Evolutionary conservation across 805 yeast genomes (phyloP).

Genomic region (Tetrapisispora arboricola): DNA sequence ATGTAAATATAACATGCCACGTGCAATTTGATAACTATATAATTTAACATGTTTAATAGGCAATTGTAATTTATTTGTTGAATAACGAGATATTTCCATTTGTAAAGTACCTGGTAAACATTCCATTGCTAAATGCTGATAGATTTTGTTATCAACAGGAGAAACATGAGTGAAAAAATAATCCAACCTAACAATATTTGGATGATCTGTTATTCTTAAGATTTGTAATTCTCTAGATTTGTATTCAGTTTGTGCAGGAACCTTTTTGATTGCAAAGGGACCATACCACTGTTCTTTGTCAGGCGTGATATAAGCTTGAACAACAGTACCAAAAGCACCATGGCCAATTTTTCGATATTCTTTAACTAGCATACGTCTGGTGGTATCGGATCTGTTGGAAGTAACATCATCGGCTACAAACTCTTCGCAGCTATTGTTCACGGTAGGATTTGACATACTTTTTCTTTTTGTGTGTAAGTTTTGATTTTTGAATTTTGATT

Average conservation of each 20-base stretch:
- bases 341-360: conserved; percentile 72
- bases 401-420: conserved; percentile 52
- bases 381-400: conserved; percentile 42
- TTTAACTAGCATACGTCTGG: conserved; percentile 54
- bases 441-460: conserved; percentile 2
- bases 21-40: conserved; percentile 67
- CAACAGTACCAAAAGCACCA: conserved; percentile 81
- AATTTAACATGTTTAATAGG: conserved; percentile 68
- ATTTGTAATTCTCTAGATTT: conserved; percentile 74
- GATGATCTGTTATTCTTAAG: conserved; percentile 64
- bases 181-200: conserved; percentile 61
- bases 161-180: conserved; percentile 63
- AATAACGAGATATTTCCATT: conserved; percentile 60
- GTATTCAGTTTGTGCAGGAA: conserved; percentile 81
- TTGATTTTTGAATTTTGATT: neutral
- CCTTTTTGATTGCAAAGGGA: conserved; percentile 76
- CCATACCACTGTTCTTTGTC: conserved; percentile 50
- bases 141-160: conserved; percentile 51
- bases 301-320: conserved; percentile 50
- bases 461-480: neutral
- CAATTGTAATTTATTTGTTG: conserved; percentile 47
- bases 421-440: conserved; percentile 22
- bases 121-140: conserved; percentile 80
- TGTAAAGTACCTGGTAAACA: conserved; percentile 76
- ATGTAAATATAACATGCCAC: conserved; percentile 76